These are phyloP conservation scores for Talaromyces marneffei DNA, from an alignment of 2,329 filamentous ascomycete genomes.

Conservation along the genomic window DNA sequence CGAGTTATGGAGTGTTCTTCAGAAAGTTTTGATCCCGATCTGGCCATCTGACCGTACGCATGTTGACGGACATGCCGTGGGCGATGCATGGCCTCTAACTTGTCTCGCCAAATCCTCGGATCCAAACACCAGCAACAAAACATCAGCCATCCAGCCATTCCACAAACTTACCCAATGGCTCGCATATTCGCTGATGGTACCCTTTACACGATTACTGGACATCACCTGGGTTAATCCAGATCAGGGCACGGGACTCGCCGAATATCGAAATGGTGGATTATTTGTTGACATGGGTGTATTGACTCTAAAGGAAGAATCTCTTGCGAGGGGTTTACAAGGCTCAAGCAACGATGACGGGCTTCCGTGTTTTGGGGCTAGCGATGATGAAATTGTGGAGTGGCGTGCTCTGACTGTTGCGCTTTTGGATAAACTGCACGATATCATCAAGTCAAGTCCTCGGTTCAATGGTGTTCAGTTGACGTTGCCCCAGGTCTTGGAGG, in stretches of 20 bases:
- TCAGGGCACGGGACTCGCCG: constrained; percentile 61
- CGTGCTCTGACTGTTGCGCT: constrained; percentile 58
- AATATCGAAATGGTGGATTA: constrained; percentile 66
- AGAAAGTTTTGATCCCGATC: constrained; percentile 43
- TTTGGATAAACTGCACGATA: constrained; percentile 49
- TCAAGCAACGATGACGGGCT: constrained; percentile 30
- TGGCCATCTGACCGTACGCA: constrained; percentile 45
- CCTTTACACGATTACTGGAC: constrained; percentile 50
- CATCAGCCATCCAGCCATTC: constrained; percentile 44
- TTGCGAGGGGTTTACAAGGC: constrained; percentile 41
- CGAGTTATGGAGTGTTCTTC: constrained; percentile 41
- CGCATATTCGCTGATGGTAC: constrained; percentile 65
- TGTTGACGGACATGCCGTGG: constrained; percentile 40
- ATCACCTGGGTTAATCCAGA: constrained; percentile 49
- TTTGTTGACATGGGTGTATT: constrained; percentile 57
- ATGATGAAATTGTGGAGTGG: constrained; percentile 62
- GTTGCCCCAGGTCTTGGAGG: constrained; percentile 50
- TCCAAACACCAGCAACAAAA: background rate
- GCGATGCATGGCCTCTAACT: constrained; percentile 47
- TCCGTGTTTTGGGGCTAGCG: constrained; percentile 51
- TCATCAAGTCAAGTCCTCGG: constrained; percentile 41
- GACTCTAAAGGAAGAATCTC: constrained; percentile 44
- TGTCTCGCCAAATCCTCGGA: background rate
- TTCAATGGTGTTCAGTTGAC: constrained; percentile 34
- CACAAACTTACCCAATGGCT: constrained; percentile 56